Evolutionary conservation across 306 rosid genomes (phyloP).

Genomic region (Calophaca sinica): DNA sequence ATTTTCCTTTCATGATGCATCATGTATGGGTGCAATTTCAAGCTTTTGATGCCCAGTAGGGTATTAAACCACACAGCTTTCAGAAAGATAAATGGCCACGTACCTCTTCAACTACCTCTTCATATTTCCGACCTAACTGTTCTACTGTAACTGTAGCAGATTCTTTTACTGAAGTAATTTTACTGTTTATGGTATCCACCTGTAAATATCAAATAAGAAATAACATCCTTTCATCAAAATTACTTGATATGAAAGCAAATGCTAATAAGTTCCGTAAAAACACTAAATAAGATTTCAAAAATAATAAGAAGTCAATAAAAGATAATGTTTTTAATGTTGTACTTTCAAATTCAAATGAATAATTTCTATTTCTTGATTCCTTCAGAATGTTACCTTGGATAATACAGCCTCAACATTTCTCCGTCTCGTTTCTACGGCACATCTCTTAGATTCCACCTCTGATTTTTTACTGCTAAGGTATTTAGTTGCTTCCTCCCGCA

Average conservation of each 20-base stretch:
- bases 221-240: slow-evolving; percentile 31
- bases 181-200: slow-evolving; percentile 65
- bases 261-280: not conserved
- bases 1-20: not conserved
- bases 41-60: slow-evolving; percentile 15
- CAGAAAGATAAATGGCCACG: not conserved
- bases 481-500: slow-evolving; percentile 64
- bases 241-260: slow-evolving; percentile 7
- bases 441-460: slow-evolving; percentile 73
- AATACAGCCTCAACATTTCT: slow-evolving; percentile 69
- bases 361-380: not conserved
- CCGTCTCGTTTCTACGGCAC: slow-evolving; percentile 64
- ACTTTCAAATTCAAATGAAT: not conserved
- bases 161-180: slow-evolving; percentile 56
- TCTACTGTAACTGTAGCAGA: slow-evolving; percentile 58
- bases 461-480: slow-evolving; percentile 52
- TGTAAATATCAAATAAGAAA: slow-evolving; percentile 47
- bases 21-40: slow-evolving; percentile 20
- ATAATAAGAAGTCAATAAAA: not conserved
- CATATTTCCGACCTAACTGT: slow-evolving; percentile 50
- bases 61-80: slow-evolving; percentile 1
- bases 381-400: slow-evolving; percentile 57
- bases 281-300: not conserved
- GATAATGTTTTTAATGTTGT: not conserved
- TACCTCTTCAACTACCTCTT: slow-evolving; percentile 74